Conservation (phyloP, 192 early-diverging fungal genomes). For the Pecoramyces ruminantium region DNA sequence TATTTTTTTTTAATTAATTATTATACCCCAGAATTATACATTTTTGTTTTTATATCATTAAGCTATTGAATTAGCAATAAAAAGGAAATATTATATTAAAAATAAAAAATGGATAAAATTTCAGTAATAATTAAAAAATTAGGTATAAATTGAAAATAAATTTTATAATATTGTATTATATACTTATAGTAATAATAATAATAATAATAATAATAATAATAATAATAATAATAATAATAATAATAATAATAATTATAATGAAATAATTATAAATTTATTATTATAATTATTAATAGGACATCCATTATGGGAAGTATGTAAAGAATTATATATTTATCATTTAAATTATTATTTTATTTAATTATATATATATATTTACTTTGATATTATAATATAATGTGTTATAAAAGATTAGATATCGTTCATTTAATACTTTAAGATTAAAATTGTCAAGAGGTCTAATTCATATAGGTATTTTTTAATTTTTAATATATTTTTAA, state of each 20-base stretch:
- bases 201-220: not conserved
- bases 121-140: not conserved
- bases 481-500: not conserved
- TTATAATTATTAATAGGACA: not conserved
- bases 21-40: too few species aligned
- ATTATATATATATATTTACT: too few species aligned
- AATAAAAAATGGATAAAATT: not conserved
- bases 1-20: too few species aligned
- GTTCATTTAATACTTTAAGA: not conserved
- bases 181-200: not conserved
- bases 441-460: not conserved
- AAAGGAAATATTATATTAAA: too few species aligned
- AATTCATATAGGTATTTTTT: not conserved
- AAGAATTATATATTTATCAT: not conserved
- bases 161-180: not conserved
- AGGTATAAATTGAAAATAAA: not conserved
- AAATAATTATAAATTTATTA: too few species aligned
- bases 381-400: not conserved
- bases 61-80: too few species aligned
- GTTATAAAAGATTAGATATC: not conserved
- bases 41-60: too few species aligned
- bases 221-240: not conserved
- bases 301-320: not conserved
- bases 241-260: not conserved
- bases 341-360: too few species aligned